Conservation (phyloP, 805 yeast genomes). For the Maudiozyma bulderi region DNA sequence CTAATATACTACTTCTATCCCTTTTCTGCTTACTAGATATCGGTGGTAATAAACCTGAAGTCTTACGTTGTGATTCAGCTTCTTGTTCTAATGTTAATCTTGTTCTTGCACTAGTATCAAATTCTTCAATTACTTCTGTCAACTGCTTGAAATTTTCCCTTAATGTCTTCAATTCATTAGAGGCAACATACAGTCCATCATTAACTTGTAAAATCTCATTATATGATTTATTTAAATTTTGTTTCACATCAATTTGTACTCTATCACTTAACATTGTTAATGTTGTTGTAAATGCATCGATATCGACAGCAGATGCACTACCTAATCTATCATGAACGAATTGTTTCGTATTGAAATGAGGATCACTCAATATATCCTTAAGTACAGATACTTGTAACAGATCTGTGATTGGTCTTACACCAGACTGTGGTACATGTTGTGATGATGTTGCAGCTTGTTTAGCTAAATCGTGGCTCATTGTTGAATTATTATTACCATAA, state of each 20-base stretch:
- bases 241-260: conserved; percentile 49
- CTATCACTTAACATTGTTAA: conserved; percentile 39
- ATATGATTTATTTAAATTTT: conserved; percentile 51
- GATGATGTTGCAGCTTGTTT: not conserved
- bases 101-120: conserved; percentile 52
- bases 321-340: conserved; percentile 44
- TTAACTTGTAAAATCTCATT: conserved; percentile 51
- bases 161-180: conserved; percentile 51
- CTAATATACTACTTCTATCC: conserved; percentile 61
- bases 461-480: not conserved
- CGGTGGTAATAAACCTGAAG: conserved; percentile 17
- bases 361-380: conserved; percentile 26
- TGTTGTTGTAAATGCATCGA: conserved; percentile 56
- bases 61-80: not conserved
- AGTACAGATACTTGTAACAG: conserved; percentile 2
- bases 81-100: conserved; percentile 38
- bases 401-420: not conserved
- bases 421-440: not conserved
- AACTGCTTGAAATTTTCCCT: conserved; percentile 53
- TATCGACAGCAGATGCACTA: conserved; percentile 60
- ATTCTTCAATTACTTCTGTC: conserved; percentile 47
- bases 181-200: conserved; percentile 52
- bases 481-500: not conserved
- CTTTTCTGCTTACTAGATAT: conserved; percentile 12
- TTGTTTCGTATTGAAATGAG: conserved; percentile 37